These are phyloP conservation scores for Tranzscheliella williamsii DNA, from an alignment of 1,284 basidiomycete species.

Conservation along the genomic window DNA sequence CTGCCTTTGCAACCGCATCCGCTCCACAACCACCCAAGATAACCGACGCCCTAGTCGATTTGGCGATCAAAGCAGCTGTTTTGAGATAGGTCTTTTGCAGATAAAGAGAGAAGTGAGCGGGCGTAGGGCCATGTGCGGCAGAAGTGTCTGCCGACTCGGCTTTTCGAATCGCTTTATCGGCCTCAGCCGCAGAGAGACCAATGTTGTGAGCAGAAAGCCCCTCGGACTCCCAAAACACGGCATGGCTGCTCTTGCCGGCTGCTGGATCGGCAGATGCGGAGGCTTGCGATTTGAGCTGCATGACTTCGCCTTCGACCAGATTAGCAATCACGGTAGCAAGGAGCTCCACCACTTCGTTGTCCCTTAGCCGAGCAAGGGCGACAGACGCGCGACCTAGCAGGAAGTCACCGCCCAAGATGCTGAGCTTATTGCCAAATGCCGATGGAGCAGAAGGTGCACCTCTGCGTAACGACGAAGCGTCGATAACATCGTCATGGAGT, in stretches of 20 bases:
- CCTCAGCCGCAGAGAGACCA: constrained; percentile 10
- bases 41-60: constrained; percentile 83
- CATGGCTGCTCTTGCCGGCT: constrained; percentile 7
- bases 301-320: constrained; percentile 92
- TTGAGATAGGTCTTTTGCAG: constrained; percentile 94
- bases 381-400: constrained; percentile 88
- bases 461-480: constrained; percentile 79
- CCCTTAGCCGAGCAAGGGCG: constrained; percentile 82
- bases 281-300: constrained; percentile 70
- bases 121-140: constrained; percentile 50
- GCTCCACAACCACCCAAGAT: constrained; percentile 82
- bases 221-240: constrained; percentile 35
- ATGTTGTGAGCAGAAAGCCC: constrained; percentile 23
- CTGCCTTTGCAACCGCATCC: constrained; percentile 63
- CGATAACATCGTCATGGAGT: constrained; percentile 93
- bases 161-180: constrained; percentile 1
- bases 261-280: constrained; percentile 8
- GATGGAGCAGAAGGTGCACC: constrained; percentile 81
- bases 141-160: not conserved
- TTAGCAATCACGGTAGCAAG: constrained; percentile 91
- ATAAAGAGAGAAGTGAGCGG: constrained; percentile 80
- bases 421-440: constrained; percentile 91
- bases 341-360: constrained; percentile 87
- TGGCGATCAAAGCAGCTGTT: constrained; percentile 93
- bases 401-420: constrained; percentile 93